These are phyloP conservation scores for Suillus fuscotomentosus DNA, from an alignment of 768 basidiomycete species.

Conservation along the genomic window DNA sequence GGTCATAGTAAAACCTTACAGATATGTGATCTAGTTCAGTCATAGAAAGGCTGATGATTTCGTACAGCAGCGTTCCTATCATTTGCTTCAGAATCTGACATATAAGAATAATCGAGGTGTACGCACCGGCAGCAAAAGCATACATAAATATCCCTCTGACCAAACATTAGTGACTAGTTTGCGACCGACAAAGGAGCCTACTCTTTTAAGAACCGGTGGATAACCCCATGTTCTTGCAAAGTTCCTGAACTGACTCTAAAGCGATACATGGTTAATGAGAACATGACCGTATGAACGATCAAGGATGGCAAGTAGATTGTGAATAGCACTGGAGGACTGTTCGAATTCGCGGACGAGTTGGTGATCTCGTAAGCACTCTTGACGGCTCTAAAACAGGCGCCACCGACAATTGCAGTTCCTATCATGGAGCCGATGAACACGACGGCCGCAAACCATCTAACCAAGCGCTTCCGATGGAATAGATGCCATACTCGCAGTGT, in stretches of 20 bases:
- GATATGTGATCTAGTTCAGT: background rate
- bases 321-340: background rate
- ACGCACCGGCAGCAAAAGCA: slow-evolving; percentile 16
- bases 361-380: background rate
- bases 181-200: background rate
- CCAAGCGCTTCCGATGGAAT: slow-evolving; percentile 4
- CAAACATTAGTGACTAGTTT: background rate
- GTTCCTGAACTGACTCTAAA: slow-evolving; percentile 6
- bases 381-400: background rate
- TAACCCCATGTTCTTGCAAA: slow-evolving; percentile 8
- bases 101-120: background rate
- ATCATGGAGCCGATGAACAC: background rate
- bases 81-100: background rate
- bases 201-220: slow-evolving; percentile 20
- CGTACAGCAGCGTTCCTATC: slow-evolving; percentile 17
- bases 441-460: slow-evolving; percentile 3
- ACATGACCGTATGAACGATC: slow-evolving; percentile 14
- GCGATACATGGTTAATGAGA: slow-evolving; percentile 16
- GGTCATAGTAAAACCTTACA: slow-evolving; percentile 6
- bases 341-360: background rate
- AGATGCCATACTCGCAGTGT: slow-evolving; percentile 21
- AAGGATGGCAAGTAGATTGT: slow-evolving; percentile 16
- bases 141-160: slow-evolving; percentile 24
- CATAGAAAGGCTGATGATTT: slow-evolving; percentile 12
- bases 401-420: background rate